Conservation (phyloP, 768 basidiomycete species). For the Daedaleopsis nitida region DNA sequence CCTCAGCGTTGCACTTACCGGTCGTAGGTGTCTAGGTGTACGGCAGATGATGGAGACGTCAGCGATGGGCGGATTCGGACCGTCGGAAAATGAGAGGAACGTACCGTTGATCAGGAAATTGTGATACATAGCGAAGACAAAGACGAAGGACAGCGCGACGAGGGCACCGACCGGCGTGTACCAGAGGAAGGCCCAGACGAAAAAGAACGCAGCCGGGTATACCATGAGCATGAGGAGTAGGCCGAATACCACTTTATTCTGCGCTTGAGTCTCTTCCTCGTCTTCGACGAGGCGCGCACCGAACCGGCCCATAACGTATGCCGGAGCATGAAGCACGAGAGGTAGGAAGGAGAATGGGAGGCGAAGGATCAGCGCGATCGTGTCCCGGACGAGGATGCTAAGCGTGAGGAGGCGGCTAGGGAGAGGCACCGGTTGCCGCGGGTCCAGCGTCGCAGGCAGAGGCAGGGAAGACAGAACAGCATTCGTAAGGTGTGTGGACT, state of each 20-base stretch:
- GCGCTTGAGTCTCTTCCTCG: slow-evolving; percentile 94
- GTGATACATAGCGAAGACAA: slow-evolving; percentile 84
- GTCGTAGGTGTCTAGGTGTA: slow-evolving; percentile 65
- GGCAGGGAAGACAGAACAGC: slow-evolving; percentile 82
- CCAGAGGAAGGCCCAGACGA: slow-evolving; percentile 82
- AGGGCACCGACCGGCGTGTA: slow-evolving; percentile 75
- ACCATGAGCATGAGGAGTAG: slow-evolving; percentile 74
- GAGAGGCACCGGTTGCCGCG: slow-evolving; percentile 65
- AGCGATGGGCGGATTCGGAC: slow-evolving; percentile 2
- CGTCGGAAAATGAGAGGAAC: slow-evolving; percentile 28
- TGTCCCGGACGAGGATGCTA: slow-evolving; percentile 75
- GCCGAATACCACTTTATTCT: slow-evolving; percentile 94
- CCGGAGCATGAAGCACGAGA: slow-evolving; percentile 78
- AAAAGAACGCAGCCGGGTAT: slow-evolving; percentile 84
- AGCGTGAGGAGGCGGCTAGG: slow-evolving; percentile 86
- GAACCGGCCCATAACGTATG: slow-evolving; percentile 78
- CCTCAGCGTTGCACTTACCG: slow-evolving; percentile 48
- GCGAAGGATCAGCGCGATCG: slow-evolving; percentile 65
- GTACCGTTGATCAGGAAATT: slow-evolving; percentile 82
- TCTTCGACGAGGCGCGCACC: slow-evolving; percentile 77
- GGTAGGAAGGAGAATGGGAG: slow-evolving; percentile 92
- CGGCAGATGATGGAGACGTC: background rate
- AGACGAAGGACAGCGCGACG: slow-evolving; percentile 67
- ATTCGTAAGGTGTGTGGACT: slow-evolving; percentile 83
- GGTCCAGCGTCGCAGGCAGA: slow-evolving; percentile 82